These are phyloP conservation scores for Suillus decipiens DNA, from an alignment of 768 basidiomycete genomes.

Conservation along the genomic window DNA sequence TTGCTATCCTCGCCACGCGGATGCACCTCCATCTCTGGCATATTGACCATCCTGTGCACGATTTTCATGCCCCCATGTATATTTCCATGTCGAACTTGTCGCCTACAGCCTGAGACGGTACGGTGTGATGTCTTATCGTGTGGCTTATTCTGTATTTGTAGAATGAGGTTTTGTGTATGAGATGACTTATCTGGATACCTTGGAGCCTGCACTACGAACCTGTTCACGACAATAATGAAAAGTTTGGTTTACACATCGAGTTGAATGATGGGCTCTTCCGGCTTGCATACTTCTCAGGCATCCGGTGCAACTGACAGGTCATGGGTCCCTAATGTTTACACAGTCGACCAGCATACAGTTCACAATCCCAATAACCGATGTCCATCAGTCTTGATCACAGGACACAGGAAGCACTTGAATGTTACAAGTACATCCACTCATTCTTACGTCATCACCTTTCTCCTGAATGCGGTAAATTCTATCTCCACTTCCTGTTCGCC, in stretches of 20 bases:
- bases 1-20: background rate
- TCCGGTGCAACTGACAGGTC: too few species aligned
- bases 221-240: background rate
- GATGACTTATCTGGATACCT: background rate
- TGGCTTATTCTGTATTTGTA: background rate
- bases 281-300: background rate
- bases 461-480: background rate
- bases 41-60: background rate
- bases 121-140: background rate
- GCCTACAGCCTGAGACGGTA: background rate
- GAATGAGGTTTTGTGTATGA: background rate
- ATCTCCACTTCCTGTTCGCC: background rate
- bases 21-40: slow-evolving; percentile 2
- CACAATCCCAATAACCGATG: background rate
- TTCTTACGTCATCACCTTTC: background rate
- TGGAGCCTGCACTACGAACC: background rate
- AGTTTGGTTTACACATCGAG: background rate
- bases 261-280: background rate
- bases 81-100: background rate
- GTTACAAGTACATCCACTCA: background rate
- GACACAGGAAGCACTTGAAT: background rate
- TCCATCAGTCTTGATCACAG: background rate
- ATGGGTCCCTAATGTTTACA: background rate
- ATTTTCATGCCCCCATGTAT: background rate
- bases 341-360: background rate